Base-by-base conservation (phyloP, 805 yeast species). In the Pichia nanzhaoensis region DNA sequence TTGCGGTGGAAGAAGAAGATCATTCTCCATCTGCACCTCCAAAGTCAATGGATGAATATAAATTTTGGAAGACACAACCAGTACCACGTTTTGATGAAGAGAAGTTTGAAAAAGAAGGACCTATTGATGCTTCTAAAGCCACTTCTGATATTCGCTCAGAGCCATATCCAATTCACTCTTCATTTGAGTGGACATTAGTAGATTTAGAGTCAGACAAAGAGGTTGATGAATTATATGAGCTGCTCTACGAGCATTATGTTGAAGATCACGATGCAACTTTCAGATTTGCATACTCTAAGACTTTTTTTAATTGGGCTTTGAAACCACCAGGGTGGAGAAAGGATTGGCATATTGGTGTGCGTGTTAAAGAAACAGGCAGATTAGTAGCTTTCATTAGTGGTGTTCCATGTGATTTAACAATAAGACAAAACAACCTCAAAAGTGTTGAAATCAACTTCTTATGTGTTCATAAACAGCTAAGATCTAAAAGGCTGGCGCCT, bases 1-100 rank as follows among this genome's bases (percentile, higher is more conserved):
- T 78, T 34, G 70, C 79, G 2, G 62, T 73, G 69, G 80, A 78
- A 27, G 75, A 74, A 7, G 62, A 70, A 70, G 79, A 78, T 31
- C 71, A 72, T 51, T 66, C 80, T 39, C 69, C 71, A n/a, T 79
- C 71, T 37, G 69, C 73, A 28, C 82, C 82, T 61, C 69, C 75
- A 55, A 82, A 81, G 51, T 76, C 80, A 19, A 88, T 89, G 85
- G 80, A 84, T 42, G 95, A 90, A 59, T 87, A 90, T 70, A 87
- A 85, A 67, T 93, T 93, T 67, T 93, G 99, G 99, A 86, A 84
- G 58, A 93, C 99, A 2, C 99, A 93, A 66, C 99, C 99, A 0
- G 98, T 93, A 18, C 76, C 89, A 8, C 71, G 71, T 27, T 79
- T 90, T 51, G 85, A 85, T 59, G 93, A 83, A 57, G 61, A 69